Percentiles rank a stretch among this genome's conserved stretches.
Evolutionary conservation across 2,329 filamentous ascomycete species (phyloP).

Genomic region (Talaromyces rugulosus): DNA sequence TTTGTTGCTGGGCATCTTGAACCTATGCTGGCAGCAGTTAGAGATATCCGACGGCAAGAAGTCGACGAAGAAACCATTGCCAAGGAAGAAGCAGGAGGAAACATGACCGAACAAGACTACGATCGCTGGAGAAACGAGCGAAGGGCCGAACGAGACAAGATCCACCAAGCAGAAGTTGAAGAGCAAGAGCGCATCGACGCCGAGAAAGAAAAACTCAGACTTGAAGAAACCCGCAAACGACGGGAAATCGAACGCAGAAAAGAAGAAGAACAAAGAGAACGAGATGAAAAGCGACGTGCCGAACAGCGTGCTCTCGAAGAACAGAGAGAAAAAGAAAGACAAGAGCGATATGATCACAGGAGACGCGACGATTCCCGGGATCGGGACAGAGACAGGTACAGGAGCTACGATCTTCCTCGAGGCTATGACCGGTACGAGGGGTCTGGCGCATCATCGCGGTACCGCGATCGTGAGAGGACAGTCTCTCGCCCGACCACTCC

Average conservation of each 20-base stretch:
- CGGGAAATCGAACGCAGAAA: constrained; percentile 41
- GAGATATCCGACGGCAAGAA: constrained; percentile 55
- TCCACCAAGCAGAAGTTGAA: constrained; percentile 47
- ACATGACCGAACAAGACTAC: constrained; percentile 59
- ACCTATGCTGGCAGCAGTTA: constrained; percentile 50
- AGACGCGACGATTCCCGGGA: constrained; percentile 41
- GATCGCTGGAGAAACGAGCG: constrained; percentile 50
- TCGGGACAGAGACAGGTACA: constrained; percentile 26
- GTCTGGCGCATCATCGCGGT: constrained; percentile 14
- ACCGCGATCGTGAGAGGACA: constrained; percentile 28
- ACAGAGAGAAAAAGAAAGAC: constrained; percentile 49
- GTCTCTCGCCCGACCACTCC: constrained; percentile 23
- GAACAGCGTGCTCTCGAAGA: constrained; percentile 52
- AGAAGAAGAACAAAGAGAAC: constrained; percentile 43
- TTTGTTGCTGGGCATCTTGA: constrained; percentile 53
- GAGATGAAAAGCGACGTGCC: constrained; percentile 46
- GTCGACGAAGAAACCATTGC: constrained; percentile 55
- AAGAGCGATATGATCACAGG: constrained; percentile 42
- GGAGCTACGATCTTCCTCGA: constrained; percentile 18
- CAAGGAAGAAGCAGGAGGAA: constrained; percentile 52
- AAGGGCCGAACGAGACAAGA: constrained; percentile 48
- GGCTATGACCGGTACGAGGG: constrained; percentile 15
- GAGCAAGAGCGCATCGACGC: constrained; percentile 50
- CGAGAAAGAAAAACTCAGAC: constrained; percentile 36
- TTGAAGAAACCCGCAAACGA: constrained; percentile 40